A percentile compares a stretch with the other conserved stretches of the same genome.
Evolutionary conservation across 2,329 filamentous ascomycete genomes (phyloP).

Genomic region (Herpotrichia juniperi): DNA sequence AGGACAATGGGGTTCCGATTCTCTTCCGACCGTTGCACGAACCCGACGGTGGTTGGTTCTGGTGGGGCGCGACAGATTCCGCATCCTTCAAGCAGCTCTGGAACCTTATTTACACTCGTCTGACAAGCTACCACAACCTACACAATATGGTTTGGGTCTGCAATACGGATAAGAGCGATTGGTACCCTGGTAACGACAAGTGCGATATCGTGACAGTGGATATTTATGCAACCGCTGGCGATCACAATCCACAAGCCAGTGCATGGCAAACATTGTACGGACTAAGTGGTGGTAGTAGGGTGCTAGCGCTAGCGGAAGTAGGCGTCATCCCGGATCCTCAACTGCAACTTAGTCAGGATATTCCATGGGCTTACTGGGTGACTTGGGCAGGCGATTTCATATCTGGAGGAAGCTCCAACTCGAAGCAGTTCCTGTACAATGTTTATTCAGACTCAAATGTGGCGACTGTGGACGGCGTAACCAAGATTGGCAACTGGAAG

Average conservation of each 20-base stretch:
- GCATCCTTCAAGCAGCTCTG: slow-evolving; percentile 4
- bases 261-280: slow-evolving; percentile 3
- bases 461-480: background rate
- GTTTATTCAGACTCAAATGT: slow-evolving; percentile 3
- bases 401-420: slow-evolving; percentile 2
- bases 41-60: slow-evolving; percentile 4
- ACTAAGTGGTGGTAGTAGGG: slow-evolving; percentile 3
- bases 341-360: background rate
- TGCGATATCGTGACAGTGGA: slow-evolving; percentile 3
- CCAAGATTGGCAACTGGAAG: slow-evolving; percentile 1
- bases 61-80: background rate
- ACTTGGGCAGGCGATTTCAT: slow-evolving; percentile 4
- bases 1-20: slow-evolving; percentile 1
- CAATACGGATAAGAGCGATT: slow-evolving; percentile 4
- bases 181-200: slow-evolving; percentile 4
- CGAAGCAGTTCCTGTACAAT: slow-evolving; percentile 1
- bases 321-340: slow-evolving; percentile 2
- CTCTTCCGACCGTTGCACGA: slow-evolving; percentile 4
- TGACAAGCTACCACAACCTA: slow-evolving; percentile 1
- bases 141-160: slow-evolving; percentile 2
- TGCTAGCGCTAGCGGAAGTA: slow-evolving; percentile 3
- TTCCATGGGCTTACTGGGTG: slow-evolving; percentile 4
- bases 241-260: slow-evolving; percentile 2
- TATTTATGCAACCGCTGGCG: slow-evolving; percentile 3
- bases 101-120: slow-evolving; percentile 4